Evolutionary conservation across 1,139 yeast genomes (phyloP), one percentile per base, ranked within the genome.

Genomic region (Ogataea hybrid): DNA sequence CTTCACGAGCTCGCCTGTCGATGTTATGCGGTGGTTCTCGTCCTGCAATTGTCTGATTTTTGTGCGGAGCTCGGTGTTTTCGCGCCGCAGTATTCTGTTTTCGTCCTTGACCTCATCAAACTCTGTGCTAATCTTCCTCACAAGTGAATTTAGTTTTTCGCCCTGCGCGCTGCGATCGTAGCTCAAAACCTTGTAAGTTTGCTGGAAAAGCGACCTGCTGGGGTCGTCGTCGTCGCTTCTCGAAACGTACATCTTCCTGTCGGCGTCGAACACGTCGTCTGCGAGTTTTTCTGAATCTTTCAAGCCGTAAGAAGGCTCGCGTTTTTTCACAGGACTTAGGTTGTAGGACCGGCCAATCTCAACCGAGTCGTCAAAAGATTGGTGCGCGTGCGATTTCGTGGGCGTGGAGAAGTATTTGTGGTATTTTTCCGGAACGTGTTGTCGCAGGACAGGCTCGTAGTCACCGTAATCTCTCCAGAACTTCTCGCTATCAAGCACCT

Each of bases 231-330:
- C 46, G 25, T 45, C 44, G 25, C 17, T 17, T 21, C 32, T 15
- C 22, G 29, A 21, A 15, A 51, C 34, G 23, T 46, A 46, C 16
- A 21, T 33, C 20, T 42, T 43, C 28, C 38, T 43, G 23, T 56
- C 56, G 6, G 51, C 43, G 32, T 50, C 49, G 36, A 50, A 52
- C 21, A 56, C 37, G 27, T 55, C 59, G 38, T 48, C 47, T 40
- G 43, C 43, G 22, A 53, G 34, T n/a, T 45, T 47, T 42, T 58
- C 57, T 16, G 59, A 49, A 25, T 57, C 62, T 29, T 59, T 58
- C 17, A 44, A 37, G 6, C 51, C 52, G 18, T 43, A 39, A 2
- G 41, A 29, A 27, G 37, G 41, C 17, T 40, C 41, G 12, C 43
- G 32, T 18, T 46, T 49, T 39, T 53, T 54, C 15, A 51, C 32